phyloP scores from a whole-genome alignment of 345 rosid genomes.

The Gossypium anomalum region DNA sequence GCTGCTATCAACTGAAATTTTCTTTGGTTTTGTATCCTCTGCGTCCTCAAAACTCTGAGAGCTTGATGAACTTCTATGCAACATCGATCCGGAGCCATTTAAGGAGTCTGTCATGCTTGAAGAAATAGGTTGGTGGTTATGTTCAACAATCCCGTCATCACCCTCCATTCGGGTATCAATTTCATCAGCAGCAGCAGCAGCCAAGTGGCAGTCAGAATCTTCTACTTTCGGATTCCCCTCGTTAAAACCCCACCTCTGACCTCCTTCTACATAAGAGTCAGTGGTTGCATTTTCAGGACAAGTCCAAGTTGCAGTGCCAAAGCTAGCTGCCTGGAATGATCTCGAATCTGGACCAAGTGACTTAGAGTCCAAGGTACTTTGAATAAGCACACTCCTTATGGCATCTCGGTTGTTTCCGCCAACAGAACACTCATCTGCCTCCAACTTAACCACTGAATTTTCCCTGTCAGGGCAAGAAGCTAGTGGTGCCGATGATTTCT shows the following conservation, averaged over 20 bases:
- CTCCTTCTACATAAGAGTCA: constrained; percentile 26
- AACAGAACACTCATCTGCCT: constrained; percentile 39
- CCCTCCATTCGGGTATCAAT: constrained; percentile 36
- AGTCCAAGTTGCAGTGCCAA: constrained; percentile 32
- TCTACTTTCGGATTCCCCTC: constrained; percentile 26
- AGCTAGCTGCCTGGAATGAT: constrained; percentile 21
- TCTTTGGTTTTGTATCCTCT: constrained; percentile 33
- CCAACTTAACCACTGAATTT: constrained; percentile 42
- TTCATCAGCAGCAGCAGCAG: constrained; percentile 28
- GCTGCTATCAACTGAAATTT: constrained; percentile 30
- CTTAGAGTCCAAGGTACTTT: constrained; percentile 28
- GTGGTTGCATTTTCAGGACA: constrained; percentile 26
- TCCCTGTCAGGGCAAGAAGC: constrained; percentile 19
- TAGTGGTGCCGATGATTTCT: constrained; percentile 9
- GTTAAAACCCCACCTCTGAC: constrained; percentile 16
- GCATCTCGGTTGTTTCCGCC: constrained; percentile 24
- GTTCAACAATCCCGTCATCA: constrained; percentile 39
- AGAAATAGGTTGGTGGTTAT: constrained; percentile 35
- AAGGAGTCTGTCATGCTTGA: constrained; percentile 70
- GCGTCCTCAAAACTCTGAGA: constrained; percentile 48
- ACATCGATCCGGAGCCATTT: constrained; percentile 46
- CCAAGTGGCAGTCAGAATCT: constrained; percentile 30
- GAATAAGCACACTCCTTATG: constrained; percentile 16
- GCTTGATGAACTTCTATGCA: constrained; percentile 52
- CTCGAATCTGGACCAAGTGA: constrained; percentile 23